Conservation (phyloP, 352 stramenopile species). For the Blastocystis sp. region DNA sequence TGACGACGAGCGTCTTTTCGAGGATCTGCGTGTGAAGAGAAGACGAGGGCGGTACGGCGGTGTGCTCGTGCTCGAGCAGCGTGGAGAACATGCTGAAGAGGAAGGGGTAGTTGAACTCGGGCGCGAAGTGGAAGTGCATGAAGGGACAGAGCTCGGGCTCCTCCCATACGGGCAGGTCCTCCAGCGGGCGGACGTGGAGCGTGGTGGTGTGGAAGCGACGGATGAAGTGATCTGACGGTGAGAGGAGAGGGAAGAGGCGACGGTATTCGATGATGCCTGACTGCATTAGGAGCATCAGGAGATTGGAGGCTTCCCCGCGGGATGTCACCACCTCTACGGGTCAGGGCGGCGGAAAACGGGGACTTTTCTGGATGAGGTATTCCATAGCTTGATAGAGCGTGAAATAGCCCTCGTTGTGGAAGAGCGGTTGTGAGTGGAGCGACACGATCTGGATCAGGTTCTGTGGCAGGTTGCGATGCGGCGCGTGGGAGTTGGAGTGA, state of each 20-base stretch:
- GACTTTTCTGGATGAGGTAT: slow-evolving; percentile 54
- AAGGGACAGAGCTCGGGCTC: slow-evolving; percentile 52
- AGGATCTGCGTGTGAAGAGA: slow-evolving; percentile 18
- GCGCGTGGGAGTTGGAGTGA: background rate
- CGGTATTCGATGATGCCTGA: slow-evolving; percentile 27
- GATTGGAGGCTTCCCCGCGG: slow-evolving; percentile 41
- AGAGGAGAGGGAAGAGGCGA: background rate
- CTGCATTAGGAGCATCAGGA: background rate
- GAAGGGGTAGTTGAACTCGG: slow-evolving; percentile 14
- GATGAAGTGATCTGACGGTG: slow-evolving; percentile 34
- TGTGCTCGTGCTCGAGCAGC: slow-evolving; percentile 39
- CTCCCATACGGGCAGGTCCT: slow-evolving; percentile 43
- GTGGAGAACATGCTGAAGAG: slow-evolving; percentile 30
- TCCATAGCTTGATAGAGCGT: slow-evolving; percentile 57
- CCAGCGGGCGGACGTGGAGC: slow-evolving; percentile 1
- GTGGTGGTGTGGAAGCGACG: slow-evolving; percentile 47
- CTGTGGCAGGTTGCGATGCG: background rate
- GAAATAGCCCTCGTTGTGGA: slow-evolving; percentile 27
- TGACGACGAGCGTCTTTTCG: slow-evolving; percentile 50
- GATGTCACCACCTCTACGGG: slow-evolving; percentile 2
- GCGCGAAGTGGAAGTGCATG: background rate
- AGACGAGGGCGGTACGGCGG: background rate
- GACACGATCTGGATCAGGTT: slow-evolving; percentile 57
- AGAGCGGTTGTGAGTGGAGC: slow-evolving; percentile 24
- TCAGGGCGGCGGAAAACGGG: background rate